Conservation (phyloP, 768 basidiomycete species). For the Lentinula aciculospora region DNA sequence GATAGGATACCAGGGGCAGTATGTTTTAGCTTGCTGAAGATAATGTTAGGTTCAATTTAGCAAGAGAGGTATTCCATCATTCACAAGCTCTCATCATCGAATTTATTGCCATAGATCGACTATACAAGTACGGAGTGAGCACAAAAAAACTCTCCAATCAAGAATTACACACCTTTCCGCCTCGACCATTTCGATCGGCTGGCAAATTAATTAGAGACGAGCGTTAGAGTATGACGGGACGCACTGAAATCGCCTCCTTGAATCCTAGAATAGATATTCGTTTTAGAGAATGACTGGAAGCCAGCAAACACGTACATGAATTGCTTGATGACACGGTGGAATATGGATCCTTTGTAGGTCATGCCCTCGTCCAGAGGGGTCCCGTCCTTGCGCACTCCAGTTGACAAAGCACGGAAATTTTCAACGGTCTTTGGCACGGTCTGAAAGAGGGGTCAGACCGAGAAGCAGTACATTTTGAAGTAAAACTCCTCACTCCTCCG, state of each 20-base stretch:
- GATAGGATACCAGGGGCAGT: conserved; percentile 82
- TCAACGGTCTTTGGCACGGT: conserved; percentile 95
- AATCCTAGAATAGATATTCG: conserved; percentile 51
- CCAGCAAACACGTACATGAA: conserved; percentile 61
- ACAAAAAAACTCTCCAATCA: conserved; percentile 7
- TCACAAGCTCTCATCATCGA: conserved; percentile 96
- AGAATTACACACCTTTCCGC: conserved; percentile 61
- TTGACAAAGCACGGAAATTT: conserved; percentile 94
- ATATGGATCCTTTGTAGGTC: conserved; percentile 93
- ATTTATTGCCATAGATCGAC: conserved; percentile 89
- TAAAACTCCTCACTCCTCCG: conserved; percentile 58
- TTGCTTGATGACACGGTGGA: conserved; percentile 93
- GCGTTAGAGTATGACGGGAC: conserved; percentile 21
- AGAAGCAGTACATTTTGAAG: not conserved
- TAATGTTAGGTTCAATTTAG: not conserved
- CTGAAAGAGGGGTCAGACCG: conserved; percentile 27
- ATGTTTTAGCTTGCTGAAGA: conserved; percentile 86
- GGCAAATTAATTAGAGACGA: not conserved
- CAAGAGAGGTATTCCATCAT: conserved; percentile 13
- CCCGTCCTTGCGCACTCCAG: conserved; percentile 77
- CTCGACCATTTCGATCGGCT: conserved; percentile 86
- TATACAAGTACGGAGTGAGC: conserved; percentile 18
- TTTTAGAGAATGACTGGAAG: not conserved
- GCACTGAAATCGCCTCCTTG: conserved; percentile 98
- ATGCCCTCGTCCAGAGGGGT: conserved; percentile 54